Evolutionary conservation across 176 grass and related monocot genomes (phyloP), one percentile per base, ranked within the genome.

Genomic region (Phyllostachys edulis): DNA sequence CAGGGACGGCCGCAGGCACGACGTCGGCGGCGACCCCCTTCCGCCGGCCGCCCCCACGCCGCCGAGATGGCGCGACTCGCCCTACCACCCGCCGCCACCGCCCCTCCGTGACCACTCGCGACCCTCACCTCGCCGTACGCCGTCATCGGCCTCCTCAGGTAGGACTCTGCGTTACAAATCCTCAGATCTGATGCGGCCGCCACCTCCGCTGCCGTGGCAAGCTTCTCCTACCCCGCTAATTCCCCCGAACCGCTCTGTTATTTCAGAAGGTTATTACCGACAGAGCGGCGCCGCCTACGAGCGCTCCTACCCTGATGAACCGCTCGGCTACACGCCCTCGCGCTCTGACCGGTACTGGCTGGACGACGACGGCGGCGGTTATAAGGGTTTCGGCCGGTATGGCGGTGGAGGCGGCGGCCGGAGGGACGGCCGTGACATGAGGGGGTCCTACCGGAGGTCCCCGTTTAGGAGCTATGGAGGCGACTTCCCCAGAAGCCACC

Each of bases 281-380:
- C 79, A 87, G 67, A 85, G 88, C 54, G 52, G 61, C 70, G 73
- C 71, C 67, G 84, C 85, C 5, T 90, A 89, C 34, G 92, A 89
- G 41, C 89, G 89, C 69, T 38, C 85, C 34, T 84, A 90, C 80
- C 89, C 89, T 0, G 89, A 90, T 11, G 89, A 90, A 45, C 78
- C 73, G 2, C 72, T 78, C 7, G 90, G 85, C 42, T 91, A 89
- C 62, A 71, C 90, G 18, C 85, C 92, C 39, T 92, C 90, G 40
- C 90, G 92, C 54, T 92, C 90, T 0, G 92, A 94, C 75, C 90
- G 90, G 18, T 92, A 90, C 69, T 94, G 87, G 87, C 18, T 45
- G 38, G 92, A 94, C 13, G 92, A 94, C 2, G 90, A 90, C 15
- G 74, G 75, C 37, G 84, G 82, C 16, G 71, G 72, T 13, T 86